Percentiles rank a stretch among this genome's conserved stretches.
Conservation (phyloP, 768 basidiomycete genomes). For the Amanita subjunquillea region DNA sequence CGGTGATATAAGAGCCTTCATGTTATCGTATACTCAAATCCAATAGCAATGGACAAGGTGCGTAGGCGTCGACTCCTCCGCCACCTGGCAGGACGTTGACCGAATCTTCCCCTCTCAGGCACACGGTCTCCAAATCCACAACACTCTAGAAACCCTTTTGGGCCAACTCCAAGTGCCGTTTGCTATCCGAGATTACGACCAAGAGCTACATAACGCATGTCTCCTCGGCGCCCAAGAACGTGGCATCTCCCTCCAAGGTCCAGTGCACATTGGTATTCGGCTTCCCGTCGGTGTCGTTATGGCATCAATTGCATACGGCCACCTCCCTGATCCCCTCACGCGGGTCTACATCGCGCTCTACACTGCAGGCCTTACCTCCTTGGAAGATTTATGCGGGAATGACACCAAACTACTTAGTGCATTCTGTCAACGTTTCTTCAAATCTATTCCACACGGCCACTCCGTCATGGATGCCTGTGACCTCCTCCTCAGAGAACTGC, state of each 20-base stretch:
- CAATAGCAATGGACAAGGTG: no score
- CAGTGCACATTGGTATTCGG: constrained; percentile 14
- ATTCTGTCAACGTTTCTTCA: constrained; percentile 24
- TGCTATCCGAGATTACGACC: background rate
- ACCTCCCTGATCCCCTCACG: constrained; percentile 17
- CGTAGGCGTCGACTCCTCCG: no score
- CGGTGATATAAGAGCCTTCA: no score
- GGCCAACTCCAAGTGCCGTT: background rate
- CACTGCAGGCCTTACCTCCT: constrained; percentile 23
- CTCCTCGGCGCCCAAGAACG: constrained; percentile 12
- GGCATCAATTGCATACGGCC: constrained; percentile 15
- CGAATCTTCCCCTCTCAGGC: no score
- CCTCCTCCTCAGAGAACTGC: constrained; percentile 18
- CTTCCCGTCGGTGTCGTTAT: constrained; percentile 21
- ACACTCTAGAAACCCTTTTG: background rate
- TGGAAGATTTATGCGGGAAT: constrained; percentile 25
- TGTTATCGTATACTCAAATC: no score
- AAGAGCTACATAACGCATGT: constrained; percentile 11
- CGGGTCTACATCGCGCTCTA: constrained; percentile 27
- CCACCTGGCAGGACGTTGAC: no score
- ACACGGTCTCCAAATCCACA: background rate
- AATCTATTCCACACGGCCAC: constrained; percentile 17
- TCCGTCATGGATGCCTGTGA: constrained; percentile 22
- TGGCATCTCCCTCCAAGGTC: constrained; percentile 16
- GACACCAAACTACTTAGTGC: constrained; percentile 16